Base-by-base conservation (phyloP, 179 eudicot species). In the Patellifolia procumbens region DNA sequence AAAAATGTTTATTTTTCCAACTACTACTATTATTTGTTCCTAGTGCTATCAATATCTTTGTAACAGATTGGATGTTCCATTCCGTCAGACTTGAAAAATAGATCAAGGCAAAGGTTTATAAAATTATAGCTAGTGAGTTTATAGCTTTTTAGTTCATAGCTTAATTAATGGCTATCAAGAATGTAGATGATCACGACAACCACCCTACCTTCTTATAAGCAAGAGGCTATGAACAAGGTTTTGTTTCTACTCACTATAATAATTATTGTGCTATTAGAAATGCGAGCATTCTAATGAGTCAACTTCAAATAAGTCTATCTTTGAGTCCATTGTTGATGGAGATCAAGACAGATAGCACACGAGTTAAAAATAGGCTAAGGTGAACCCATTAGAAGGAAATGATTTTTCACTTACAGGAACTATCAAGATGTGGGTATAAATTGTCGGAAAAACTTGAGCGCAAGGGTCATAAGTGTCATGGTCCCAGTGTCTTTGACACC, bases 1-100 rank as follows among this genome's bases (percentile, higher is more conserved):
- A 24, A 74, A 20, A 32, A 20, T 75, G 52, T 35, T 63, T 61
- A 24, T 64, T 62, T 37, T 34, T 35, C 65, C 35, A 62, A 26
- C 56, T 65, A 31, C 24, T 12, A 53, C 28, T n/a, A n/a, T 53
- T 26, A 2, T 53, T 53, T 53, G 9, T 20, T n/a, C 7, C 7
- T 0, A 53, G 59, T 53, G 59, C 8, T 53, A 19, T 53, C 45
- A 39, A 39, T 39, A 19, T 49, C 4, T 20, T 49, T 19, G 9
- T 53, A 20, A 42, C 9, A n/a, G 60, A 55, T 29, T 11, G 63
- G 63, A 59, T 26, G 6, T 26, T 59, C 28, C 28, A 28, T 26
- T 59, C 28, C 28, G 12, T 59, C 63, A 59, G 17, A 59, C 32
- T 28, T 59, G 34, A 58, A 58, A 58, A 58, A 24, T 11, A 20